phyloP scores from a whole-genome alignment of 2,329 filamentous ascomycete species.

The Paramyrothecium sp. region DNA sequence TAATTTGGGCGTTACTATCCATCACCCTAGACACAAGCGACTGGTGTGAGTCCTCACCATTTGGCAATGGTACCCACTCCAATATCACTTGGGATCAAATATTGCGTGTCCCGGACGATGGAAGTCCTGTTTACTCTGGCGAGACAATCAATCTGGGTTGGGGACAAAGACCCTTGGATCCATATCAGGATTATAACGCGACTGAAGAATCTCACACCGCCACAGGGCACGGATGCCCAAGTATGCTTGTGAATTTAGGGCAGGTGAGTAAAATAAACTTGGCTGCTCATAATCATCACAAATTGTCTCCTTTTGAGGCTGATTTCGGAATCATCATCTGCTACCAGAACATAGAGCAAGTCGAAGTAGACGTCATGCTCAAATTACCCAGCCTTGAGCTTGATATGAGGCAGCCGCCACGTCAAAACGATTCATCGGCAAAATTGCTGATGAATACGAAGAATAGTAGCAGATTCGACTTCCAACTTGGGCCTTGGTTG shows the following conservation, averaged over 20 bases:
- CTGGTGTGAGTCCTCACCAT: constrained; percentile 14
- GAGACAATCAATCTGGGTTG: no score
- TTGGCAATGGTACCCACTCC: constrained; percentile 6
- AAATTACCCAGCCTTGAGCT: background rate
- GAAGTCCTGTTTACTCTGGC: no score
- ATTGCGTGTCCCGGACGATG: no score
- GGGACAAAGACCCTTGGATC: no score
- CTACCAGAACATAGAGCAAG: constrained; percentile 6
- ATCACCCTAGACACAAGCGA: constrained; percentile 13
- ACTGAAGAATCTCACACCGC: no score
- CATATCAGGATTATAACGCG: no score
- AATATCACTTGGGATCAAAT: no score
- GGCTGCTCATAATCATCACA: no score
- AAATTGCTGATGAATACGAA: constrained; percentile 4
- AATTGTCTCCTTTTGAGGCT: constrained; percentile 9
- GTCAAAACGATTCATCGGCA: constrained; percentile 9
- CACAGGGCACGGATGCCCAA: no score
- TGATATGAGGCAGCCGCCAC: background rate
- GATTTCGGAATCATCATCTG: constrained; percentile 18
- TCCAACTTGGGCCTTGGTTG: constrained; percentile 16
- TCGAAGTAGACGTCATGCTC: background rate
- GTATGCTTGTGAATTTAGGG: no score
- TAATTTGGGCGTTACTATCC: constrained; percentile 3
- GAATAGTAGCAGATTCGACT: constrained; percentile 13
- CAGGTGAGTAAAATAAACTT: no score